These are phyloP conservation scores for Mucor irregularis DNA, from an alignment of 371 early-diverging fungal genomes.

Conservation along the genomic window DNA sequence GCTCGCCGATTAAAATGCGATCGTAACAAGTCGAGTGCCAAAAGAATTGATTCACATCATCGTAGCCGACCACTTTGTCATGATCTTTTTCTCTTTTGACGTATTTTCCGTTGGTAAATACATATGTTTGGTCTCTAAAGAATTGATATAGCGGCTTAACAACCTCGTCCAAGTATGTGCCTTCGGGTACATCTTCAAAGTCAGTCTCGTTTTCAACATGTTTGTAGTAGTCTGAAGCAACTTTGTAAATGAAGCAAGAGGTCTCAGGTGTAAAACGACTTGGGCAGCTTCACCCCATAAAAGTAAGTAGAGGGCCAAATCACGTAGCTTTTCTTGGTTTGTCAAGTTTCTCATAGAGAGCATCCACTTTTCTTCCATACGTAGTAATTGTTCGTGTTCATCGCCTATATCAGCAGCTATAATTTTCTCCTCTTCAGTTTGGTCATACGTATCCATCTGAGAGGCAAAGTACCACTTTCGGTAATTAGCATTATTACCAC, in stretches of 20 bases:
- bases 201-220: conserved; percentile 11
- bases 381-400: conserved; percentile 42
- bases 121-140: conserved; percentile 79
- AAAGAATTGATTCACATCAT: conserved; percentile 90
- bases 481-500: conserved; percentile 85
- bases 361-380: conserved; percentile 72
- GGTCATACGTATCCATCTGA: conserved; percentile 71
- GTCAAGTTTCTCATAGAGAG: conserved; percentile 72
- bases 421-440: conserved; percentile 47
- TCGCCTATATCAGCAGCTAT: conserved; percentile 40
- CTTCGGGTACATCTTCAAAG: conserved; percentile 54
- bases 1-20: conserved; percentile 56
- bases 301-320: conserved; percentile 78
- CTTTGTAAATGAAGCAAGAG: conserved; percentile 83
- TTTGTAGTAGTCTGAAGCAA: conserved; percentile 66
- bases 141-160: conserved; percentile 78
- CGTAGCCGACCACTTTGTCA: conserved; percentile 79
- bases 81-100: conserved; percentile 85
- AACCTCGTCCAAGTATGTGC: conserved; percentile 71
- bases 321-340: conserved; percentile 68
- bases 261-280: conserved; percentile 80
- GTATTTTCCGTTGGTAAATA: conserved; percentile 67
- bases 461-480: conserved; percentile 88
- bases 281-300: conserved; percentile 90
- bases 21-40: conserved; percentile 76